Evolutionary conservation across 306 rosid species (phyloP), one percentile per base, ranked within the genome.

Genomic region (Lathyrus sativus): DNA sequence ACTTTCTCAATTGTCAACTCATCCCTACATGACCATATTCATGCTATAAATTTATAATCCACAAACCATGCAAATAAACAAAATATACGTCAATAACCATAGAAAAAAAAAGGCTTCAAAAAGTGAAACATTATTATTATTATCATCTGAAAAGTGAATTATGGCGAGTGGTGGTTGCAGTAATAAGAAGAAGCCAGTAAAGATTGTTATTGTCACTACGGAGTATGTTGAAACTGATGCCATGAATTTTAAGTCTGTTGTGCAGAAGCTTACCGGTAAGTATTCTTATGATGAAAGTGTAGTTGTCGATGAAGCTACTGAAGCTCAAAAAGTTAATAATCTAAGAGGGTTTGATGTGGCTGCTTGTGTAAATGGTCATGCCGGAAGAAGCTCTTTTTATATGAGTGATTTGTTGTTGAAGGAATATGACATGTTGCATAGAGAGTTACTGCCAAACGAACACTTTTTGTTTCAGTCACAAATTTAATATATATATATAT

Each of bases 151-250:
- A 31, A 31, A 31, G 35, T 4, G 35, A 31, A 31, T 4, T 31
- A 31, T 57, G 63, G 42, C 22, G 0, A 58, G 43, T 57, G 63
- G 63, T 29, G 24, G 42, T 5, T 57, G 63, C 0, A 57, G 42
- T 24, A 57, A 31, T 15, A 48, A 7, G 10, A 31, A 19, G 22
- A 0, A n/a, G 59, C 60, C 78, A 0, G 83, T 84, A 65, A 88
- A 77, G 85, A 38, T 91, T 62, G 95, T 88, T 78, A 84, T 88
- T 4, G 84, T 91, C 62, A 87, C 68, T 37, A 88, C 95, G 24
- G 70, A 86, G 38, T 86, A 88, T n/a, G 92, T 91, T 1, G 81
- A 91, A 56, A 91, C 97, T 4, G 97, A 91, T 67, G 90, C 84
- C 2, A 42, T 44, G 45, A 85, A 86, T 82, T 90, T 88, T 51